Evolutionary conservation across 2,329 filamentous ascomycete genomes (phyloP).

Genomic region (Lachnellula arida): DNA sequence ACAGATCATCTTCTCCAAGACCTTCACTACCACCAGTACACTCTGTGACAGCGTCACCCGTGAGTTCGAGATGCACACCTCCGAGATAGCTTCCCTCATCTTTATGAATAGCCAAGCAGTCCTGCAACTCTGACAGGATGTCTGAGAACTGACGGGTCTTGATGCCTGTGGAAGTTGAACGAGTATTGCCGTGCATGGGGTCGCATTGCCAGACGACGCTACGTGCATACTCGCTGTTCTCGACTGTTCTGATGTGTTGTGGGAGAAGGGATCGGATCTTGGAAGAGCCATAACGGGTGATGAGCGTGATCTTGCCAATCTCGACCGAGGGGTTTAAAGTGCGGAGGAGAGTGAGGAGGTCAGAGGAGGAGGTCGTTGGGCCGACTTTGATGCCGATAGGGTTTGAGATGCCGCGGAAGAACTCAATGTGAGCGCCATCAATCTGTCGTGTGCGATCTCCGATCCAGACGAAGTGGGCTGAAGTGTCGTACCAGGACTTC

Average conservation of each 20-base stretch:
- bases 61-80: slow-evolving; percentile 91
- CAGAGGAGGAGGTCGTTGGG: slow-evolving; percentile 70
- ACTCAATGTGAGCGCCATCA: slow-evolving; percentile 91
- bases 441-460: slow-evolving; percentile 93
- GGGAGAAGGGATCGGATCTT: slow-evolving; percentile 75
- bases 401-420: slow-evolving; percentile 93
- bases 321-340: slow-evolving; percentile 79
- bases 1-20: slow-evolving; percentile 80
- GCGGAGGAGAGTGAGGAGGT: slow-evolving; percentile 75
- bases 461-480: slow-evolving; percentile 97
- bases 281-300: slow-evolving; percentile 84
- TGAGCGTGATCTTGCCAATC: slow-evolving; percentile 89
- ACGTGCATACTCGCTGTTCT: slow-evolving; percentile 63
- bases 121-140: slow-evolving; percentile 81
- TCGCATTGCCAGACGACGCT: slow-evolving; percentile 95
- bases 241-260: slow-evolving; percentile 81
- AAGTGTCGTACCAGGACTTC: slow-evolving; percentile 81
- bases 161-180: slow-evolving; percentile 67
- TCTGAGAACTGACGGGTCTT: slow-evolving; percentile 91
- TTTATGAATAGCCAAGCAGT: slow-evolving; percentile 80
- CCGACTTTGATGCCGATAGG: slow-evolving; percentile 96
- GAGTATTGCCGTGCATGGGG: slow-evolving; percentile 90
- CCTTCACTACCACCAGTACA: slow-evolving; percentile 88
- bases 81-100: slow-evolving; percentile 81
- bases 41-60: slow-evolving; percentile 93